A percentile compares a stretch with the other conserved stretches of the same genome.
phyloP scores from a whole-genome alignment of 768 basidiomycete genomes.

The Grammothele lineata region DNA sequence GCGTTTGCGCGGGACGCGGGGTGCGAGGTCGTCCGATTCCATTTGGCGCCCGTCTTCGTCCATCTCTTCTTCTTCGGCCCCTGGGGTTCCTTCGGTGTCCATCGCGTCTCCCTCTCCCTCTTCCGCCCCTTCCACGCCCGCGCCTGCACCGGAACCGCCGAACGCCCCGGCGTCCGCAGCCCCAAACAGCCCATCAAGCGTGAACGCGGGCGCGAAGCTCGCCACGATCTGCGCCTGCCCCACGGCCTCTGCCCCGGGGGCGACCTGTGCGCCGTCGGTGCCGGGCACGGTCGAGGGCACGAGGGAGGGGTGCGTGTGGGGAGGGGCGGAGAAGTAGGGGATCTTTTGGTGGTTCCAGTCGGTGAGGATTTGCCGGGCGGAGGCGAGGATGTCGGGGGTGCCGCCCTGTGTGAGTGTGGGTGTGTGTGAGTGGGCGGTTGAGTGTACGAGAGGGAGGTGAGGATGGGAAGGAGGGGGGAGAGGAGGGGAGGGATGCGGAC shows the following conservation, averaged over 20 bases:
- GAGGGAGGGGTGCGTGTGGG: constrained; percentile 71
- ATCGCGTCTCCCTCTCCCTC: constrained; percentile 13
- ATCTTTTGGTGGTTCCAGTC: constrained; percentile 99
- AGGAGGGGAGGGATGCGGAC: constrained; percentile 88
- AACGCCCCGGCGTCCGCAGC: constrained; percentile 82
- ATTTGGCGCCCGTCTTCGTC: constrained; percentile 36
- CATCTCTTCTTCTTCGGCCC: constrained; percentile 28
- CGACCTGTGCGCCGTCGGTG: constrained; percentile 32
- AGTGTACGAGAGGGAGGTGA: no score
- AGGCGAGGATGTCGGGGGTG: constrained; percentile 79
- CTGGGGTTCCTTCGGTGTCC: neutral
- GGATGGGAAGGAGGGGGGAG: constrained; percentile 72
- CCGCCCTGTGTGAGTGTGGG: no score
- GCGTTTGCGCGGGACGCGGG: constrained; percentile 26
- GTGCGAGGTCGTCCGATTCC: constrained; percentile 28
- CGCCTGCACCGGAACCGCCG: constrained; percentile 32
- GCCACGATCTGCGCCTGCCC: constrained; percentile 78
- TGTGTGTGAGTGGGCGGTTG: neutral
- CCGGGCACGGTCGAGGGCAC: constrained; percentile 48
- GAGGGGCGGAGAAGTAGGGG: constrained; percentile 81
- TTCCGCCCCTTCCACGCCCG: constrained; percentile 29
- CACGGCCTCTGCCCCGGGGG: constrained; percentile 74
- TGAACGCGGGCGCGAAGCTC: constrained; percentile 73
- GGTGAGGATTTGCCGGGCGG: constrained; percentile 75
- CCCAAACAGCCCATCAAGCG: constrained; percentile 75